Conservation (phyloP, 371 early-diverging fungal species). For the Rhizomucor pusillus region DNA sequence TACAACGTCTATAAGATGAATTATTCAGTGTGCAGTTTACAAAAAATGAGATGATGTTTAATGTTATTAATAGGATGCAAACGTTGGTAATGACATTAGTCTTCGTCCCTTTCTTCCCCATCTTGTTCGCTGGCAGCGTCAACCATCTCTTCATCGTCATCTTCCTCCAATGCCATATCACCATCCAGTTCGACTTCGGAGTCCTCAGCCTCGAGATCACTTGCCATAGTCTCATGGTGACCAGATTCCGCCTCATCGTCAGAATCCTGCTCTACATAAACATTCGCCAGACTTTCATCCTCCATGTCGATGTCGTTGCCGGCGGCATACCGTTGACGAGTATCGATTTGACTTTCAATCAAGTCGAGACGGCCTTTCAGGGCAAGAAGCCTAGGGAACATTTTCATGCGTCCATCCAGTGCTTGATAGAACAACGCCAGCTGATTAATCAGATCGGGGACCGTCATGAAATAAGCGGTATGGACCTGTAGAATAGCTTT, state of each 20-base stretch:
- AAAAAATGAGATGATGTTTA: too few species aligned
- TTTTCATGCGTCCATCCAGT: slow-evolving; percentile 60
- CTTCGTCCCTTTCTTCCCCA: slow-evolving; percentile 3
- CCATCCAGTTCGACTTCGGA: slow-evolving; percentile 6
- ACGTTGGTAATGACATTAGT: too few species aligned
- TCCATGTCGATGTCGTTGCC: slow-evolving; percentile 8
- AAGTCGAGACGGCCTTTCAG: slow-evolving; percentile 79
- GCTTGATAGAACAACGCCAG: slow-evolving; percentile 71
- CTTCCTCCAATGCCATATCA: slow-evolving; percentile 8
- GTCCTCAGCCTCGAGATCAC: slow-evolving; percentile 16
- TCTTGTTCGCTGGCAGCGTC: slow-evolving; percentile 4
- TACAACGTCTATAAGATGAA: too few species aligned
- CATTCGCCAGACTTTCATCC: slow-evolving; percentile 10
- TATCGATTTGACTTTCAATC: slow-evolving; percentile 67
- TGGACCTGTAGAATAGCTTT: slow-evolving; percentile 68
- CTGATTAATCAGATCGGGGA: slow-evolving; percentile 62
- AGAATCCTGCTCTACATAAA: slow-evolving; percentile 62
- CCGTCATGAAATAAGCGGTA: slow-evolving; percentile 69
- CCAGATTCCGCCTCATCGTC: slow-evolving; percentile 48
- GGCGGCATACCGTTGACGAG: slow-evolving; percentile 49
- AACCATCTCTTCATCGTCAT: slow-evolving; percentile 1
- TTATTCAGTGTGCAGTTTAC: too few species aligned
- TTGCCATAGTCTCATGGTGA: too few species aligned
- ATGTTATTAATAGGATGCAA: too few species aligned
- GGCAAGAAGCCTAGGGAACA: slow-evolving; percentile 62